Conservation (phyloP, 2,329 filamentous ascomycete species). For the Xylariaceae sp. region DNA sequence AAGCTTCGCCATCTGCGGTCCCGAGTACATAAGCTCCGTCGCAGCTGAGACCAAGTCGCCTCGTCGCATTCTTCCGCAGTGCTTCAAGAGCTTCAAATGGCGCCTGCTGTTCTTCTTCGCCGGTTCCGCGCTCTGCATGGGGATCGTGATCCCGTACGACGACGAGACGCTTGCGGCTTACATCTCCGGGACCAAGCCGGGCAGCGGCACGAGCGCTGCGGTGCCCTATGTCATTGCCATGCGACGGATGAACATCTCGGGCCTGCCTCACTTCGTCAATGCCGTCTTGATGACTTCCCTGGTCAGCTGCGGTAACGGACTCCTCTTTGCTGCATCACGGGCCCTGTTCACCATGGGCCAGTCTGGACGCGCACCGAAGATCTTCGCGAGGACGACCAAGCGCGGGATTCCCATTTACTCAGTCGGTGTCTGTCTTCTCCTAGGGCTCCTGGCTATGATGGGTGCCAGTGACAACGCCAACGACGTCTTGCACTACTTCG, state of each 20-base stretch:
- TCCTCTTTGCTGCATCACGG: conserved; percentile 52
- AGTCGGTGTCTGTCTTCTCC: conserved; percentile 49
- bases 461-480: conserved; percentile 4
- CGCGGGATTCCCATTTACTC: conserved; percentile 57
- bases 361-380: conserved; percentile 45
- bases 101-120: conserved; percentile 60
- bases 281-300: conserved; percentile 52
- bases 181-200: conserved; percentile 40
- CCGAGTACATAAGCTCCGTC: conserved; percentile 49
- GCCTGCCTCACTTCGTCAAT: conserved; percentile 55
- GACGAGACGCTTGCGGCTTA: conserved; percentile 51
- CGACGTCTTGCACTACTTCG: conserved; percentile 9
- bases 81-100: conserved; percentile 60
- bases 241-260: conserved; percentile 43
- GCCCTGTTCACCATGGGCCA: conserved; percentile 51
- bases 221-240: conserved; percentile 50
- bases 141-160: conserved; percentile 55
- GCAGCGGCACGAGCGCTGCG: conserved; percentile 48
- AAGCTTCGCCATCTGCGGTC: conserved; percentile 49
- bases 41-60: conserved; percentile 49
- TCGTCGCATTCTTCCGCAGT: conserved; percentile 49
- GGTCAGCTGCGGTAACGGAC: conserved; percentile 54
- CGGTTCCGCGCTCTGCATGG: conserved; percentile 55
- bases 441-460: conserved; percentile 33
- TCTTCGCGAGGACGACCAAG: conserved; percentile 46